phyloP scores from a whole-genome alignment of 768 basidiomycete species.

The Pleurotus eryngii region DNA sequence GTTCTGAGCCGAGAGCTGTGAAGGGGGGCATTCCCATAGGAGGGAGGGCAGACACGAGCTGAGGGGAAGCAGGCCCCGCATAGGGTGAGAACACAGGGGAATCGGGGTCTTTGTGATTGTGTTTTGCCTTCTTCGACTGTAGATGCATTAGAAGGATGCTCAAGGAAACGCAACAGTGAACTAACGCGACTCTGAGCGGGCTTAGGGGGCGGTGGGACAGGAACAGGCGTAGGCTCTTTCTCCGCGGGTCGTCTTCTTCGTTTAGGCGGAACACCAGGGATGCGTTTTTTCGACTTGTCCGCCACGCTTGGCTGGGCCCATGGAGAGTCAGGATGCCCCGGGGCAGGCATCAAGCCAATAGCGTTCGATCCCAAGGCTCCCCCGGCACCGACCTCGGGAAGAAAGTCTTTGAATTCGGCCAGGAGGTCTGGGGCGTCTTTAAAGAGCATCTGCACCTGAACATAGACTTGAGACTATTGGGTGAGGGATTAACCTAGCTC shows the following conservation, averaged over 20 bases:
- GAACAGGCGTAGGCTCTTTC: conserved; percentile 52
- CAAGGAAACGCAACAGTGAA: not conserved
- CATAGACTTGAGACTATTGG: conserved; percentile 67
- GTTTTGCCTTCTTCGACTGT: conserved; percentile 63
- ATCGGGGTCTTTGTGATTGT: conserved; percentile 56
- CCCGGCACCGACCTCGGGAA: conserved; percentile 59
- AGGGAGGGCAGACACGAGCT: conserved; percentile 14
- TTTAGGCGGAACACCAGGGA: conserved; percentile 37
- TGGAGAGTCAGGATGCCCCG: conserved; percentile 28
- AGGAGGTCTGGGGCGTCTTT: conserved; percentile 78
- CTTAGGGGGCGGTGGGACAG: conserved; percentile 51
- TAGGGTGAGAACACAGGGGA: conserved; percentile 54
- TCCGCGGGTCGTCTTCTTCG: conserved; percentile 63
- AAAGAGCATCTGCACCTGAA: conserved; percentile 78
- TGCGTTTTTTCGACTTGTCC: conserved; percentile 42
- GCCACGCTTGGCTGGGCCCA: conserved; percentile 37
- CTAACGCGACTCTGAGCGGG: conserved; percentile 45
- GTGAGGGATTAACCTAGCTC: conserved; percentile 10
- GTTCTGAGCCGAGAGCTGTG: conserved; percentile 17
- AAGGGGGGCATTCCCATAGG: conserved; percentile 14
- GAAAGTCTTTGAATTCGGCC: conserved; percentile 77
- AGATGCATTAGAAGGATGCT: conserved; percentile 9
- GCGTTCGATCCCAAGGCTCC: conserved; percentile 36
- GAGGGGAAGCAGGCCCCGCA: conserved; percentile 41
- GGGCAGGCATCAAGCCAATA: conserved; percentile 38